Evolutionary conservation across 768 basidiomycete genomes (phyloP).

Genomic region (Sporobolomyces pararoseus): DNA sequence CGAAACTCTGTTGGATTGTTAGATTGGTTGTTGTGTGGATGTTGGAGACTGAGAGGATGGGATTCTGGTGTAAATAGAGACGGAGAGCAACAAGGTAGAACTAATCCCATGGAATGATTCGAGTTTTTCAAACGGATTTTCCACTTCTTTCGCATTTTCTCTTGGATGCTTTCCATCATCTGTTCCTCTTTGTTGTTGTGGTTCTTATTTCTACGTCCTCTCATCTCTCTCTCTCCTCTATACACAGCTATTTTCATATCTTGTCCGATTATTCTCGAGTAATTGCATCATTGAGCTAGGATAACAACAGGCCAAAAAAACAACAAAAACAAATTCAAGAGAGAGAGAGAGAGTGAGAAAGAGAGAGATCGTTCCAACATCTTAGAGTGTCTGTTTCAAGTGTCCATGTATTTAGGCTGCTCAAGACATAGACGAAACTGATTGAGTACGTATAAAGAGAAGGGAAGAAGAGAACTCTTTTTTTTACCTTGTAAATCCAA

Average conservation of each 20-base stretch:
- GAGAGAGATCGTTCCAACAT: no score
- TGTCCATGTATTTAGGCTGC: conserved; percentile 17
- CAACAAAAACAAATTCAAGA: not conserved
- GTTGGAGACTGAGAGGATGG: conserved; percentile 9
- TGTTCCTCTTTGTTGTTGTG: conserved; percentile 13
- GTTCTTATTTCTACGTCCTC: no score
- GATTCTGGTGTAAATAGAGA: not conserved
- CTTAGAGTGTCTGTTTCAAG: conserved; percentile 1
- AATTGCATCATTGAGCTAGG: no score
- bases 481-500: conserved; percentile 70
- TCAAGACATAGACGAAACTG: not conserved
- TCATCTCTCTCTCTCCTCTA: no score
- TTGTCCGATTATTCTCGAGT: no score
- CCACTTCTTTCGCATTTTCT: not conserved
- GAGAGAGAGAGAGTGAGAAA: not conserved
- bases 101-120: conserved; percentile 24
- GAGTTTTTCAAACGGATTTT: not conserved
- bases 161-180: no score
- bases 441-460: no score
- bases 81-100: conserved; percentile 18
- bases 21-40: conserved; percentile 26
- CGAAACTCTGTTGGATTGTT: conserved; percentile 4
- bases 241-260: no score
- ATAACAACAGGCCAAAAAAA: no score
- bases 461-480: no score